phyloP scores from a whole-genome alignment of 768 basidiomycete species.

The Lentinula lateritia region DNA sequence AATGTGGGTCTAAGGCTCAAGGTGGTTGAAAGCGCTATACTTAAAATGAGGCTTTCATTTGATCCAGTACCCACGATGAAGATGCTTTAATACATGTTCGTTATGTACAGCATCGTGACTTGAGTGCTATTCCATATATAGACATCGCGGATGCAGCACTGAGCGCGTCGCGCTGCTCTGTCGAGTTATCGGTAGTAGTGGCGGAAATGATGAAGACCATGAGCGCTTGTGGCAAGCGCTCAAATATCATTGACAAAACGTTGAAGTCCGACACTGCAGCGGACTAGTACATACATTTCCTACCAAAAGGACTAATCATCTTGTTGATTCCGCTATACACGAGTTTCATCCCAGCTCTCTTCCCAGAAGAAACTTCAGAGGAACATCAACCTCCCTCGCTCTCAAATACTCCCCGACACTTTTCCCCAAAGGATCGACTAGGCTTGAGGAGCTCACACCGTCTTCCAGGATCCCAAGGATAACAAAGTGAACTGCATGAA shows the following conservation, averaged over 20 bases:
- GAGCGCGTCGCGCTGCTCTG: too few relatives aligned
- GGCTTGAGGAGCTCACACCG: neutral
- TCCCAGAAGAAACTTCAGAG: neutral
- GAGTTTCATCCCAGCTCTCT: neutral
- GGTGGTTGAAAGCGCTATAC: neutral
- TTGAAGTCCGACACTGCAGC: too few relatives aligned
- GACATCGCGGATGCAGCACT: too few relatives aligned
- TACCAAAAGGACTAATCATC: too few relatives aligned
- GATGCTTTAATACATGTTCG: neutral
- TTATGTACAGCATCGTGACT: neutral
- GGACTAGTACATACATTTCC: too few relatives aligned
- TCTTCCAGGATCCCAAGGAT: slow-evolving; percentile 2
- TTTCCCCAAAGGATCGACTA: slow-evolving; percentile 2
- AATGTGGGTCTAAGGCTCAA: neutral
- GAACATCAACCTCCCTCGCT: slow-evolving; percentile 1
- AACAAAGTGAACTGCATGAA: slow-evolving; percentile 5
- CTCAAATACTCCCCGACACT: slow-evolving; percentile 2
- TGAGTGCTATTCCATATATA: too few relatives aligned
- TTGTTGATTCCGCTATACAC: neutral
- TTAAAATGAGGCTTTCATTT: neutral
- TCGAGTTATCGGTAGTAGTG: too few relatives aligned
- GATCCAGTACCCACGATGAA: neutral
- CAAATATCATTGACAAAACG: too few relatives aligned
- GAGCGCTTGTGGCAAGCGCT: too few relatives aligned
- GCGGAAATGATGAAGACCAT: too few relatives aligned